Evolutionary conservation across 78 protist species (phyloP).

Genomic region (Emiliania huxleyi): DNA sequence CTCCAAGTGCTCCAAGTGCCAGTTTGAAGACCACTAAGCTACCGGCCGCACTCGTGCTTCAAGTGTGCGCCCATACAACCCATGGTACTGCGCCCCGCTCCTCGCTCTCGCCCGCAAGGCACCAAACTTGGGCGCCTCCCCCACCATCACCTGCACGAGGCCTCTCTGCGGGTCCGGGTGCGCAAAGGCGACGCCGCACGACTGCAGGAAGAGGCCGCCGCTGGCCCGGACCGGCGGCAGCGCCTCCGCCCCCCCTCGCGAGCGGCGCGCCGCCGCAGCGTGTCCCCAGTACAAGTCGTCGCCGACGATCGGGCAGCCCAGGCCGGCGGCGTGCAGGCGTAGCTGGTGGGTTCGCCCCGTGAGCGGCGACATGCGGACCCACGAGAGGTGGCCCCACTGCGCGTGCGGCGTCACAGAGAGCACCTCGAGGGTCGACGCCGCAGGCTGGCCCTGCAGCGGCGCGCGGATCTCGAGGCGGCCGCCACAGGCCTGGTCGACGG

Average conservation of each 20-base stretch:
- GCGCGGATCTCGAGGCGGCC: not conserved
- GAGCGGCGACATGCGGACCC: not conserved
- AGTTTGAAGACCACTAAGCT: too few species aligned
- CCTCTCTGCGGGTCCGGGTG: too few species aligned
- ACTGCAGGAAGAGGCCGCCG: conserved; percentile 5
- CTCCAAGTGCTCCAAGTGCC: too few species aligned
- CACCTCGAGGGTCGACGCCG: not conserved
- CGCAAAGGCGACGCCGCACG: too few species aligned
- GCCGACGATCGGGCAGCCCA: conserved; percentile 32
- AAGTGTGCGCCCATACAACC: too few species aligned
- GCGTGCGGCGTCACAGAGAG: not conserved
- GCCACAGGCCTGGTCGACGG: too few species aligned
- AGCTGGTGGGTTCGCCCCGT: conserved; percentile 55
- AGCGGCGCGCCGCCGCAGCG: too few species aligned
- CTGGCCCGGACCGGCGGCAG: not conserved
- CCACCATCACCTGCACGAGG: too few species aligned
- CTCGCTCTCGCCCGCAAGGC: too few species aligned
- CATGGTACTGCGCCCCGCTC: too few species aligned
- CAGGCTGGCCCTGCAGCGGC: not conserved
- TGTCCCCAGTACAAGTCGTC: conserved; percentile 20
- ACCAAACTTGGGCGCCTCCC: too few species aligned
- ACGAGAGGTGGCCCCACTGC: not conserved
- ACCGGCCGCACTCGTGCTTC: too few species aligned
- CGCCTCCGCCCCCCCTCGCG: not conserved
- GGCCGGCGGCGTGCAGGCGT: not conserved